Base-by-base conservation (phyloP, 129 eudicot species). In the Cynara cardunculus region DNA sequence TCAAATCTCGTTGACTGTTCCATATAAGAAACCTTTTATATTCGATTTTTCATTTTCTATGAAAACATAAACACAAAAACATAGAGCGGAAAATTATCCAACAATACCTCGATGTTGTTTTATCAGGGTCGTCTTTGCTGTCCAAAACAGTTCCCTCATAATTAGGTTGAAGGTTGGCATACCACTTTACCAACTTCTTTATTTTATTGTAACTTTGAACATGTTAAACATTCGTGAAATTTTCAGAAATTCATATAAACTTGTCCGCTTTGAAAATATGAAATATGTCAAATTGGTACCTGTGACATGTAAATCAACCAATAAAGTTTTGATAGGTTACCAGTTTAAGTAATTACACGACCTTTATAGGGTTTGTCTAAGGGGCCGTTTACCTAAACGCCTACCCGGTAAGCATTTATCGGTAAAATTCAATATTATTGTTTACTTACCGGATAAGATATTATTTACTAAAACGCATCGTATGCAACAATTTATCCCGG, bases 91-190 rank as follows among this genome's bases (percentile, higher is more conserved):
- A 65, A 70, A 24, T 13, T 46, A 46, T 46, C 59, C 3, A 46
- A 46, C 0, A 4, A 3, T 46, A 46, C 59, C 59, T 16, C 18
- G 1, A 41, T 41, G 14, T 12, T 41, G 2, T 16, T 13, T 53
- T 16, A 16, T 53, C 22, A 53, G 1, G 62, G 19, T 53, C 22
- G 7, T 53, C 4, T 53, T 53, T 16, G 62, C 0, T 53, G 62
- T 53, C 22, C 30, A 9, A 26, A 81, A 41, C 34, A 14, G 68
- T 16, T 71, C 22, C 19, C 59, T 22, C 30, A 62, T 41, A 70
- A 65, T 76, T 82, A 53, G 77, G 78, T 82, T 82, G 81, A 69
- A 82, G 81, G 77, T 82, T 76, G 86, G 86, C 78, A 25, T 76
- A 76, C 86, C 73, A 71, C 37, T 83, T 83, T 26, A 81, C 86